Conservation (phyloP, 352 stramenopile genomes). For the Phytophthora fragariaefolia region DNA sequence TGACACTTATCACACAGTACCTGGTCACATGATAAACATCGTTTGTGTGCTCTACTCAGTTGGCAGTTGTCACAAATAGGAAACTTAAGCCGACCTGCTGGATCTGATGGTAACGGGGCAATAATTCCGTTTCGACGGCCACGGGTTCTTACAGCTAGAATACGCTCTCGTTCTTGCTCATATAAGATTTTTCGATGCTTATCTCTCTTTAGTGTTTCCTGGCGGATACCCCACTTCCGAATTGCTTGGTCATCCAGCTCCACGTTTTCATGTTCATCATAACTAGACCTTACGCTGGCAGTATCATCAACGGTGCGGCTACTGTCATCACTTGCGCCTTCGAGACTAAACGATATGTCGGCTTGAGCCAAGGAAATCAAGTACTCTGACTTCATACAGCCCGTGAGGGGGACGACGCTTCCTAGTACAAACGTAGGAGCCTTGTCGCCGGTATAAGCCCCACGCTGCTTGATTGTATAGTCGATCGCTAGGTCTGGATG, state of each 20-base stretch:
- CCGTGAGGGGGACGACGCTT: background rate
- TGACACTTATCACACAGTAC: constrained; percentile 70
- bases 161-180: constrained; percentile 49
- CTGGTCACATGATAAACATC: constrained; percentile 62
- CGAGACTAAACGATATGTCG: constrained; percentile 15
- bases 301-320: constrained; percentile 6
- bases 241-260: constrained; percentile 28
- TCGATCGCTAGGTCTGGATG: constrained; percentile 50
- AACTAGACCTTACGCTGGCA: background rate
- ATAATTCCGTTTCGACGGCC: constrained; percentile 66
- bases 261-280: background rate
- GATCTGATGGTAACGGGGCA: constrained; percentile 49
- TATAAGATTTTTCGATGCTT: constrained; percentile 35
- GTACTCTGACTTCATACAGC: constrained; percentile 13
- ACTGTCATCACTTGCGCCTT: constrained; percentile 2
- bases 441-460: background rate
- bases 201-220: constrained; percentile 45
- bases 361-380: constrained; percentile 26
- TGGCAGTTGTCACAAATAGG: constrained; percentile 65
- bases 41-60: constrained; percentile 47
- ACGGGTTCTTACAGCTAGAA: constrained; percentile 41
- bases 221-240: constrained; percentile 46
- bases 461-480: constrained; percentile 34
- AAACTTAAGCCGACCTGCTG: constrained; percentile 44
- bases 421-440: constrained; percentile 12